phyloP scores from a whole-genome alignment of 768 basidiomycete genomes.

The Lentinula sp. region DNA sequence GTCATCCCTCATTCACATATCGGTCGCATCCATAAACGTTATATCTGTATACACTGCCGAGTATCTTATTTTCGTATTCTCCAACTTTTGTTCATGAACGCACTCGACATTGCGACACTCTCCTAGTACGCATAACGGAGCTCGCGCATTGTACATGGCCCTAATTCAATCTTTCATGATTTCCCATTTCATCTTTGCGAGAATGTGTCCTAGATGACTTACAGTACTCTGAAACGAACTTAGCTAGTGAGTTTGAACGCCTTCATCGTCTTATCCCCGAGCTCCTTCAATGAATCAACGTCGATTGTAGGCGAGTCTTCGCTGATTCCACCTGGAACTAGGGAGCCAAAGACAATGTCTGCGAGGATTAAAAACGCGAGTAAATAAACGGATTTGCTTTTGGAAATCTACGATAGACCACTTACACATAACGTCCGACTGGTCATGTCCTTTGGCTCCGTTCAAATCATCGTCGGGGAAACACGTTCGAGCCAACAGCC shows the following conservation, averaged over 20 bases:
- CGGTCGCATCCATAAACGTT: not conserved
- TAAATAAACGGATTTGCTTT: no score
- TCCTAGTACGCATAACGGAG: not conserved
- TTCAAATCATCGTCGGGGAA: constrained; percentile 14
- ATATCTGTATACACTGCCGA: not conserved
- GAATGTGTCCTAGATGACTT: no score
- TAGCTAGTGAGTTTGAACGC: constrained; percentile 8
- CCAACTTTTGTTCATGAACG: not conserved
- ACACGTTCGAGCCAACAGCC: constrained; percentile 18
- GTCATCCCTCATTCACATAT: not conserved
- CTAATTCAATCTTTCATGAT: not conserved
- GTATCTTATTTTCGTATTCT: not conserved
- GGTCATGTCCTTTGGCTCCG: constrained; percentile 16
- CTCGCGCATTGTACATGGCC: not conserved
- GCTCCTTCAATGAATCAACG: constrained; percentile 12
- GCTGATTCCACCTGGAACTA: constrained; percentile 12
- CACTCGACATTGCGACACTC: not conserved
- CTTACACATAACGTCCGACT: constrained; percentile 17
- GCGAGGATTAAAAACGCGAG: not conserved
- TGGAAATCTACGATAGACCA: not conserved
- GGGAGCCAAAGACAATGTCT: constrained; percentile 18
- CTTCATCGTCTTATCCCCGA: constrained; percentile 15
- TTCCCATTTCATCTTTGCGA: no score
- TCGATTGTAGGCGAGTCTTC: constrained; percentile 14
- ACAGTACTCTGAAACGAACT: no score